Conservation (phyloP, 805 yeast genomes). For the Saccharomycopsis sp. region DNA sequence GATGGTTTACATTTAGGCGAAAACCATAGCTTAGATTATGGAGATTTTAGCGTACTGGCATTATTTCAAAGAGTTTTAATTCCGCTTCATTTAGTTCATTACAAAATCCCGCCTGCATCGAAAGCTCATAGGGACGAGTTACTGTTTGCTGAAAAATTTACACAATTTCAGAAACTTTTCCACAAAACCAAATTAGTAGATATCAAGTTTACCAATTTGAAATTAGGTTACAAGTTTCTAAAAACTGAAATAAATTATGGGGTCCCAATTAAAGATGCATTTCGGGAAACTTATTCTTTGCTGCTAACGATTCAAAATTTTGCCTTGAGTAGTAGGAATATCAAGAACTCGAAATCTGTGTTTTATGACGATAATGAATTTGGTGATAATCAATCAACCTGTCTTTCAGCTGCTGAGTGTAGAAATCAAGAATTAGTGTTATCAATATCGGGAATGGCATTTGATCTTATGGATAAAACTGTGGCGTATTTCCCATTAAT, state of each 20-base stretch:
- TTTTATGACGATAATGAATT: neutral
- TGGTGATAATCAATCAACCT: neutral
- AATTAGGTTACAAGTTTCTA: slow-evolving; percentile 4
- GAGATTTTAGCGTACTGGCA: neutral
- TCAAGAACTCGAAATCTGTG: neutral
- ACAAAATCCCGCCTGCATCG: neutral
- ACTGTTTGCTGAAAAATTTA: neutral
- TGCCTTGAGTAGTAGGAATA: neutral
- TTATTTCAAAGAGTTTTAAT: slow-evolving; percentile 1
- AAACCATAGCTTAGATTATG: neutral
- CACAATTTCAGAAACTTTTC: neutral
- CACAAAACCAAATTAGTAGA: slow-evolving; percentile 1
- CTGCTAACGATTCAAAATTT: slow-evolving; percentile 1
- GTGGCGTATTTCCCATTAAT: slow-evolving; percentile 7
- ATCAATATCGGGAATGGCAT: slow-evolving; percentile 5
- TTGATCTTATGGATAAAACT: neutral
- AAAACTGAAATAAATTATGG: neutral
- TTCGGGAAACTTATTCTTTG: neutral
- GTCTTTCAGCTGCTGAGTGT: neutral
- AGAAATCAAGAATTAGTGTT: slow-evolving; percentile 9
- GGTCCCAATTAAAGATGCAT: neutral
- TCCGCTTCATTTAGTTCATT: slow-evolving; percentile 6
- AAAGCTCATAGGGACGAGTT: neutral
- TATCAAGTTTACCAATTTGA: slow-evolving; percentile 6
- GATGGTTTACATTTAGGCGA: too few relatives aligned